Evolutionary conservation across 2,329 filamentous ascomycete species (phyloP).

Genomic region (Talaromyces amestolkiae): DNA sequence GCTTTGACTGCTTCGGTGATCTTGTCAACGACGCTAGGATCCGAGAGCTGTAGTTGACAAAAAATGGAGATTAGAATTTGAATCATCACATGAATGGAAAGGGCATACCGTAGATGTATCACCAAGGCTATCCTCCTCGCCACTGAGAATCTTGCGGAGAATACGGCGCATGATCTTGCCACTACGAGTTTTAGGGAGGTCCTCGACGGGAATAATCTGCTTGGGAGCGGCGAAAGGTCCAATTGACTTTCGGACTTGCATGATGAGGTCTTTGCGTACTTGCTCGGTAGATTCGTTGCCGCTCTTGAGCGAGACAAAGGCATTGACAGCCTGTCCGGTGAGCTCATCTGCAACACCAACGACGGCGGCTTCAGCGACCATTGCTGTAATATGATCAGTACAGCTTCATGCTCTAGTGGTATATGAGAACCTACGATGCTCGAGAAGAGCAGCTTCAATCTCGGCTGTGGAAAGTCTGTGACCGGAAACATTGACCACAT

Average conservation of each 20-base stretch:
- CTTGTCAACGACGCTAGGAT: constrained; percentile 82
- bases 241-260: constrained; percentile 96
- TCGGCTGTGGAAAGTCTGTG: constrained; percentile 96
- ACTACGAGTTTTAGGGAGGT: constrained; percentile 93
- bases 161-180: constrained; percentile 99
- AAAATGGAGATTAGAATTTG: not conserved
- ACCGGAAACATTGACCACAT: constrained; percentile 96
- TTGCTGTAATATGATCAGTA: constrained; percentile 24
- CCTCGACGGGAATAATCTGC: constrained; percentile 83
- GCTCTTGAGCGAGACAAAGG: constrained; percentile 91
- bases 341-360: constrained; percentile 92
- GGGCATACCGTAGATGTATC: constrained; percentile 81
- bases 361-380: constrained; percentile 88
- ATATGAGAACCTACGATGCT: constrained; percentile 63
- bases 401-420: not conserved
- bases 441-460: constrained; percentile 93
- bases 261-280: constrained; percentile 86
- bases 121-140: constrained; percentile 94
- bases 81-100: not conserved
- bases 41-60: constrained; percentile 64
- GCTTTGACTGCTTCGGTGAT: constrained; percentile 78
- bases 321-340: constrained; percentile 94
- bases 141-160: constrained; percentile 92
- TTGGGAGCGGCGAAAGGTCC: constrained; percentile 97
- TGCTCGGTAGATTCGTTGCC: constrained; percentile 72